Evolutionary conservation across 1,284 basidiomycete genomes (phyloP).

Genomic region (Apiotrichum domesticum): DNA sequence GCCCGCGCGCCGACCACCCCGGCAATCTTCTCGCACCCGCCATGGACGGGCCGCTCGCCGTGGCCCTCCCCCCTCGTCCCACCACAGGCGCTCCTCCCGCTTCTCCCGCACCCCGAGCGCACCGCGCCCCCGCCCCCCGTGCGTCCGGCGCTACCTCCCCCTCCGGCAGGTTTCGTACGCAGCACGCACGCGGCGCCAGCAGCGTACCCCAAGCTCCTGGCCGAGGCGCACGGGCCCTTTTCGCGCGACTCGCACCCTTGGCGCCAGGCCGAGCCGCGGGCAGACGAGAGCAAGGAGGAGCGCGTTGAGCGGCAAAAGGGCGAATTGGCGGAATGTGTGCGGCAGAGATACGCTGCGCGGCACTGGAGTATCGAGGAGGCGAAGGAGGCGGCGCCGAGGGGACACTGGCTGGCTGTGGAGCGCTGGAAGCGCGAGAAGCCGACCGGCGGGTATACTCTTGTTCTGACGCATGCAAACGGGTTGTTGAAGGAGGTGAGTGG

Average conservation of each 20-base stretch:
- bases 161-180: conserved; percentile 45
- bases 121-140: conserved; percentile 2
- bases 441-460: conserved; percentile 10
- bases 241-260: conserved; percentile 17
- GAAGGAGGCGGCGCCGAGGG: conserved; percentile 20
- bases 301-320: not conserved
- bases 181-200: conserved; percentile 68
- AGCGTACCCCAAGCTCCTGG: conserved; percentile 54
- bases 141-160: conserved; percentile 26
- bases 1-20: not conserved
- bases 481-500: conserved; percentile 54
- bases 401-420: conserved; percentile 34
- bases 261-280: conserved; percentile 3
- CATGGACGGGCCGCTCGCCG: not conserved
- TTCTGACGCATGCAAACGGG: conserved; percentile 16
- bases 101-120: conserved; percentile 12
- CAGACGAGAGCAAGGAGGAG: conserved; percentile 13
- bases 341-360: not conserved
- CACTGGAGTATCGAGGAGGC: conserved; percentile 5
- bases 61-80: not conserved
- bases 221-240: conserved; percentile 32
- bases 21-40: not conserved
- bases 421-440: conserved; percentile 11
- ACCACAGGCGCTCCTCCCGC: conserved; percentile 7
- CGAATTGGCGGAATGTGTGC: not conserved